phyloP scores from a whole-genome alignment of 306 rosid species.

The Quercus berberidifolia region DNA sequence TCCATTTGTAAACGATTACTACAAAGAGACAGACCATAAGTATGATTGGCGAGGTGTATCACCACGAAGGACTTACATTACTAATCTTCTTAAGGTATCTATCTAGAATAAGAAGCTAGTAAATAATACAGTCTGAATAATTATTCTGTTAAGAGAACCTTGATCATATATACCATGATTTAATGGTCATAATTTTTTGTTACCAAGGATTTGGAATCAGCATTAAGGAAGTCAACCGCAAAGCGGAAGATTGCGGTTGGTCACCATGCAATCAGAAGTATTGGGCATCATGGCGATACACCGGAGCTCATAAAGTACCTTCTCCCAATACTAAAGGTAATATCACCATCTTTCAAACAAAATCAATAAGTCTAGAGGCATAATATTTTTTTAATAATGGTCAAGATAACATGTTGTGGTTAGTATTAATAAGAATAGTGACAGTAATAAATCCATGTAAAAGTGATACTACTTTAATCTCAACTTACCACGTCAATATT shows the following conservation, averaged over 20 bases:
- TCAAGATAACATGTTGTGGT: too few relatives aligned
- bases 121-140: too few relatives aligned
- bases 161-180: too few relatives aligned
- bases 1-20: conserved; percentile 43
- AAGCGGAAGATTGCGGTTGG: conserved; percentile 52
- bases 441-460: too few relatives aligned
- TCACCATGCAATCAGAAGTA: conserved; percentile 48
- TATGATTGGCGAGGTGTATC: conserved; percentile 50
- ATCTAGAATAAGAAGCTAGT: background rate
- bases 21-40: conserved; percentile 18
- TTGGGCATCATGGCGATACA: conserved; percentile 44
- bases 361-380: too few relatives aligned
- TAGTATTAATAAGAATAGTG: too few relatives aligned
- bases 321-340: conserved; percentile 45
- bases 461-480: too few relatives aligned
- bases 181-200: too few relatives aligned
- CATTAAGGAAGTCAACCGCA: conserved; percentile 33
- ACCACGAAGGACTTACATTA: conserved; percentile 29
- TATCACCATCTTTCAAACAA: too few relatives aligned
- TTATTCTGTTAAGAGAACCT: too few relatives aligned
- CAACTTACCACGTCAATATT: accelerated
- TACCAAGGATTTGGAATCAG: conserved; percentile 29
- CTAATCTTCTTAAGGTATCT: conserved; percentile 32
- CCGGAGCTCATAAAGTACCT: conserved; percentile 25
- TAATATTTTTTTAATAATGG: too few relatives aligned